These are phyloP conservation scores for Cyclocybe aegerita DNA, from an alignment of 768 basidiomycete genomes.

Conservation along the genomic window DNA sequence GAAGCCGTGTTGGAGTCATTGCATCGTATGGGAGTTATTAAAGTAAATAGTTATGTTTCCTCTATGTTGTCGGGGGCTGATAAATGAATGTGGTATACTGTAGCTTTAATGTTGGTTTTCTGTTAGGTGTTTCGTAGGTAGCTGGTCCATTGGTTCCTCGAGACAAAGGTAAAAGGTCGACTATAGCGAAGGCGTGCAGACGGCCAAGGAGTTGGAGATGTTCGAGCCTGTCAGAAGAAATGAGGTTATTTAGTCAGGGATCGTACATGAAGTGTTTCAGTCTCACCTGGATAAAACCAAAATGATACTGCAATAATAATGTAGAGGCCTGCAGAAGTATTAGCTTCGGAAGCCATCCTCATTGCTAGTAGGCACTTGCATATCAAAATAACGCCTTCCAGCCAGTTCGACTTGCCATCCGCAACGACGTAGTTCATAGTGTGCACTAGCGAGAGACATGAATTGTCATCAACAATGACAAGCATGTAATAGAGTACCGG, in stretches of 20 bases:
- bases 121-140: not conserved
- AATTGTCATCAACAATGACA: not conserved
- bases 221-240: too few species aligned
- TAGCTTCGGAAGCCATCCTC: not conserved
- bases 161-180: too few species aligned
- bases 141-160: not conserved
- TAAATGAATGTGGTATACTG: too few species aligned
- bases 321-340: conserved; percentile 47
- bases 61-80: too few species aligned
- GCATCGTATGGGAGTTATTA: too few species aligned
- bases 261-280: too few species aligned
- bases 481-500: conserved; percentile 31
- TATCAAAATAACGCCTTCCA: conserved; percentile 85
- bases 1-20: too few species aligned
- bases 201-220: too few species aligned
- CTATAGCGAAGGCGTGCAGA: too few species aligned
- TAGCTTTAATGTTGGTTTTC: not conserved
- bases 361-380: conserved; percentile 35
- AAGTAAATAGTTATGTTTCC: too few species aligned
- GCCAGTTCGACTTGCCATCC: conserved; percentile 89
- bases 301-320: conserved; percentile 71
- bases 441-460: conserved; percentile 43
- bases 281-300: conserved; percentile 61
- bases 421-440: conserved; percentile 84
- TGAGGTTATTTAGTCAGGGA: too few species aligned